Percentiles rank a stretch among this genome's conserved stretches.
These are phyloP conservation scores for Aureobasidium sp. DNA, from an alignment of 2,329 filamentous ascomycete species.

Conservation along the genomic window DNA sequence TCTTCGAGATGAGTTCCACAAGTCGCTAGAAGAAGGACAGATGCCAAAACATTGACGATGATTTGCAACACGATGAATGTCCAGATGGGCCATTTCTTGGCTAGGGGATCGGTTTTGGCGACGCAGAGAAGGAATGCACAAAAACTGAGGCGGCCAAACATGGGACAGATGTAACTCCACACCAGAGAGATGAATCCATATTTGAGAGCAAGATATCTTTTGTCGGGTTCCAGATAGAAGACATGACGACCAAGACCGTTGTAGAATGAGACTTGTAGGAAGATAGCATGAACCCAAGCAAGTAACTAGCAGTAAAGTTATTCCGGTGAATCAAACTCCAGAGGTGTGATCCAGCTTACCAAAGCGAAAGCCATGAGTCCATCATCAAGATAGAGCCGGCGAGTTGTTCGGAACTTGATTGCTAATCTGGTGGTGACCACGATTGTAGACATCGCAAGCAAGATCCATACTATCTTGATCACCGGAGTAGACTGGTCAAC, in stretches of 20 bases:
- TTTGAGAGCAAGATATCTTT: slow-evolving; percentile 18
- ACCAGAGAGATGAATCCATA: slow-evolving; percentile 20
- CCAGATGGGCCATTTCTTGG: slow-evolving; percentile 23
- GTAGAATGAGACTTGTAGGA: slow-evolving; percentile 18
- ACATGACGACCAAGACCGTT: slow-evolving; percentile 24
- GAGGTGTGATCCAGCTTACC: slow-evolving; percentile 5
- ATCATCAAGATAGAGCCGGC: slow-evolving; percentile 24
- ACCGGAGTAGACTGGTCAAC: neutral
- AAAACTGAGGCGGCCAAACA: slow-evolving; percentile 24
- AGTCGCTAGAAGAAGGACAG: slow-evolving; percentile 21
- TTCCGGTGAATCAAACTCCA: neutral
- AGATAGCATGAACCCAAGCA: slow-evolving; percentile 21
- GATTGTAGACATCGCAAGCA: slow-evolving; percentile 22
- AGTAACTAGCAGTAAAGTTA: slow-evolving; percentile 12
- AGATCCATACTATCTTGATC: slow-evolving; percentile 16
- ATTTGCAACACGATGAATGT: slow-evolving; percentile 22
- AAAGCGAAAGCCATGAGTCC: slow-evolving; percentile 20
- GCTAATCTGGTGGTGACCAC: slow-evolving; percentile 19
- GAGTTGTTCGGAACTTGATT: slow-evolving; percentile 20
- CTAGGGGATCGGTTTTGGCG: slow-evolving; percentile 20
- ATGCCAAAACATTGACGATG: slow-evolving; percentile 20
- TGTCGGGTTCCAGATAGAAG: slow-evolving; percentile 16
- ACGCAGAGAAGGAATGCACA: slow-evolving; percentile 24
- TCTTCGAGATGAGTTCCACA: slow-evolving; percentile 22
- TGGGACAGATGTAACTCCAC: slow-evolving; percentile 22